Evolutionary conservation across 1,139 yeast species (phyloP), one percentile per base, ranked within the genome.

Genomic region (Debaryomyces subglobosus): DNA sequence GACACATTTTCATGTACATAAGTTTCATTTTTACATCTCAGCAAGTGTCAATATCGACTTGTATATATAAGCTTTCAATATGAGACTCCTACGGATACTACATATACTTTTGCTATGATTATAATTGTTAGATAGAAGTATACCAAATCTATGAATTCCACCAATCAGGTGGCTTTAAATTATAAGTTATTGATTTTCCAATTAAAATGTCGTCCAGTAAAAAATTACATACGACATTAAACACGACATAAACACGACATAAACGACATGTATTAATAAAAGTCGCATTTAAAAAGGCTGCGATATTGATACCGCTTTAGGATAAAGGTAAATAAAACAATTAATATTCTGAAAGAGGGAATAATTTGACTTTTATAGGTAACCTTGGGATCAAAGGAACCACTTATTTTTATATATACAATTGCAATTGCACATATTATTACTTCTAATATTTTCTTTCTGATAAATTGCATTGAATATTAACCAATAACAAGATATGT

Each of bases 311-410:
- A 16, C 49, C 38, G 27, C 48, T 47, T 49, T 37, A 57, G 36
- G 44, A 48, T 47, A 50, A 50, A 51, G 9, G 49, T 52, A 62
- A 62, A 61, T 39, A 62, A 23, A 61, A 60, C 62, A 61, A 60
- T 60, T 60, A 58, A 27, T 13, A 43, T 51, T 40, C 64, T 59
- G n/a, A 50, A 59, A 46, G 39, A 30, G 60, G 63, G 49, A 47
- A 50, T 29, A 37, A 12, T 35, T 16, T 24, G 24, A 27, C 15
- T 18, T 30, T 7, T 21, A 15, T 30, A 5, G 21, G 23, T 43
- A 40, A 37, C 15, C 12, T 40, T 45, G 13, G 34, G 29, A 10
- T 39, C 10, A 21, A 42, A 21, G 23, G n/a, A 24, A 18, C 37
- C 4, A 9, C 30, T 13, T 23, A 42, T 4, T 33, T 34, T 34